These are phyloP conservation scores for Xylaria sp. DNA, from an alignment of 495 filamentous ascomycete species.

Conservation along the genomic window DNA sequence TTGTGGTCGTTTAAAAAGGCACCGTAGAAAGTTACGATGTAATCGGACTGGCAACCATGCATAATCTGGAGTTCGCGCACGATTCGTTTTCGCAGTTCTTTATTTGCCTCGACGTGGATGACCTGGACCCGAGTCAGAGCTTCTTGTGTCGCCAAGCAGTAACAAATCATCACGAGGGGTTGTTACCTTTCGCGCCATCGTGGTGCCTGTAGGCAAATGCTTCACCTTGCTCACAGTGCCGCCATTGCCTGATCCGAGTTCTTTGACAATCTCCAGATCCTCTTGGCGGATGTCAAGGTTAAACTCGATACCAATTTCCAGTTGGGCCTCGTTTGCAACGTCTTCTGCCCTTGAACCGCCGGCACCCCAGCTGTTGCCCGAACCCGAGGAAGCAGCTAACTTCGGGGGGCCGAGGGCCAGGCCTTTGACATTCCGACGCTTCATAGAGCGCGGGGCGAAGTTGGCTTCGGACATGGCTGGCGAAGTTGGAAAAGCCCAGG, in stretches of 20 bases:
- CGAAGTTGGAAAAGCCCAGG: slow-evolving; percentile 24
- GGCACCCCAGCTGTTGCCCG: slow-evolving; percentile 57
- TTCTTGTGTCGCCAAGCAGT: neutral
- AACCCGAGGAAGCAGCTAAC: slow-evolving; percentile 49
- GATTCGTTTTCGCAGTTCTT: slow-evolving; percentile 93
- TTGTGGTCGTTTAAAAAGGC: slow-evolving; percentile 94
- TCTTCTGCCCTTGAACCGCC: slow-evolving; percentile 62
- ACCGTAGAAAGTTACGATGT: slow-evolving; percentile 97
- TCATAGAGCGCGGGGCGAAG: slow-evolving; percentile 90
- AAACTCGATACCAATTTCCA: slow-evolving; percentile 98
- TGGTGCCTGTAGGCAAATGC: slow-evolving; percentile 90
- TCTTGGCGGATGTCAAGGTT: slow-evolving; percentile 90
- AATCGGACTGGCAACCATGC: slow-evolving; percentile 94
- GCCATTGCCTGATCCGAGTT: slow-evolving; percentile 94
- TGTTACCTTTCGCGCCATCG: slow-evolving; percentile 95
- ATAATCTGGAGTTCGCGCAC: slow-evolving; percentile 96
- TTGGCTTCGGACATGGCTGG: slow-evolving; percentile 73
- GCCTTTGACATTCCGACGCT: slow-evolving; percentile 98
- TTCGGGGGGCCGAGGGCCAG: slow-evolving; percentile 73
- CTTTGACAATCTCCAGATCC: slow-evolving; percentile 90
- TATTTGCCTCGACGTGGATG: slow-evolving; percentile 97
- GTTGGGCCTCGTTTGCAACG: slow-evolving; percentile 67
- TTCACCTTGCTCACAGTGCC: slow-evolving; percentile 97
- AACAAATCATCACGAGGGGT: neutral
- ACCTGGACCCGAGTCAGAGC: slow-evolving; percentile 64